Evolutionary conservation across 768 basidiomycete genomes (phyloP).

Genomic region (Auriscalpium orientale): DNA sequence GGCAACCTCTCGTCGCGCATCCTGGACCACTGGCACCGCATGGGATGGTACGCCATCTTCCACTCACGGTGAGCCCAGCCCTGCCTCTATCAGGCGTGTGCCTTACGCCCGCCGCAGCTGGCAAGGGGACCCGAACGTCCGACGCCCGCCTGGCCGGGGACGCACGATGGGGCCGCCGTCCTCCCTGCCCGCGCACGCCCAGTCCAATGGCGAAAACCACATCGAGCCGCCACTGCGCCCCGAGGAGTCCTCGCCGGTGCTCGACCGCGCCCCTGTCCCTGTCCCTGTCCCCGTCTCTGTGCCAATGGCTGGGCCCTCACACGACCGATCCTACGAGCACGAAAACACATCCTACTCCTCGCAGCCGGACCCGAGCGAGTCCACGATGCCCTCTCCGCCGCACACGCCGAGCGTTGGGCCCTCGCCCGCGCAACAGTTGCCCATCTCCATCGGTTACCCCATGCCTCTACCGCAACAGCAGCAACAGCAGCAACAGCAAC

Average conservation of each 20-base stretch:
- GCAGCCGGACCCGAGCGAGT: conserved; percentile 9
- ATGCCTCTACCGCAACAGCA: background rate
- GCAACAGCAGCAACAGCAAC: too few species aligned
- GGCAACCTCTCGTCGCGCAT: conserved; percentile 68
- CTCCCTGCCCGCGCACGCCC: conserved; percentile 7
- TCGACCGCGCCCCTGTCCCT: conserved; percentile 1
- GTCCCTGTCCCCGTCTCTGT: too few species aligned
- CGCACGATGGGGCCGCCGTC: conserved; percentile 15
- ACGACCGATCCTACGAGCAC: conserved; percentile 12
- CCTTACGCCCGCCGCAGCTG: conserved; percentile 8
- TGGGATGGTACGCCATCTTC: conserved; percentile 73
- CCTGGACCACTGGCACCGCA: conserved; percentile 73
- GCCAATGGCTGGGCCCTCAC: conserved; percentile 6
- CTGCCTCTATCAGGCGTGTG: conserved; percentile 1
- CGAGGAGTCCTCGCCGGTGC: conserved; percentile 8
- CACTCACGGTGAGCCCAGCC: conserved; percentile 46
- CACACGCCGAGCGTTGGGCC: conserved; percentile 13
- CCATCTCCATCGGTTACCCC: background rate
- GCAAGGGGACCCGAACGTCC: conserved; percentile 14
- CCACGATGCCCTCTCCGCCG: conserved; percentile 13
- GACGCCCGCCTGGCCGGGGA: conserved; percentile 12
- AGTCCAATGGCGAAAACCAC: conserved; percentile 4
- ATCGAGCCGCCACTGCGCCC: conserved; percentile 8
- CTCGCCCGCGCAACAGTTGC: conserved; percentile 4
- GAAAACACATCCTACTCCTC: conserved; percentile 2